Conservation (phyloP, 306 rosid species). For the Cucurbita pepo region DNA sequence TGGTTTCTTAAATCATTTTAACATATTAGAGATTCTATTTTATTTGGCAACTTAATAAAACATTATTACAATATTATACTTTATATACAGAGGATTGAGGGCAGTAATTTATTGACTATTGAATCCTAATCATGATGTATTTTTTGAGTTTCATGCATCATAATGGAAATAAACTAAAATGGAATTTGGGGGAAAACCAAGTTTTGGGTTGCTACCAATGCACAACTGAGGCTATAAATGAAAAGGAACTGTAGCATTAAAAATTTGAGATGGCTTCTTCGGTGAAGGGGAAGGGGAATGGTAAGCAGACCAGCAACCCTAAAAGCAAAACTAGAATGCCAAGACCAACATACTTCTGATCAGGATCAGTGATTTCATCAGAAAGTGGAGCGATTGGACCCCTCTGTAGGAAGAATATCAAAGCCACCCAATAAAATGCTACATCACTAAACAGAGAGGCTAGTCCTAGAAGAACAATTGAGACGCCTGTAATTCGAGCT, state of each 20-base stretch:
- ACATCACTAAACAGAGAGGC: constrained; percentile 73
- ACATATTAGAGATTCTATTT: background rate
- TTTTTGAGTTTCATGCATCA: background rate
- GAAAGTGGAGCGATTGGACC: constrained; percentile 95
- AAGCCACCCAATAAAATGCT: constrained; percentile 91
- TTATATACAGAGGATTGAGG: background rate
- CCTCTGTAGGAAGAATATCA: constrained; percentile 81
- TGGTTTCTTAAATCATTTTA: background rate
- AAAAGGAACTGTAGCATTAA: constrained; percentile 13
- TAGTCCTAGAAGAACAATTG: constrained; percentile 65
- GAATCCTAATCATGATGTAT: background rate
- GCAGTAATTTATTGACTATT: background rate
- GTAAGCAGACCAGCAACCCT: constrained; percentile 89
- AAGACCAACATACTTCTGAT: constrained; percentile 53
- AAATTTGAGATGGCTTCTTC: constrained; percentile 44
- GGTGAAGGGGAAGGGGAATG: constrained; percentile 81
- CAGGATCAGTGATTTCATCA: constrained; percentile 83
- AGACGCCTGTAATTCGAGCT: constrained; percentile 52
- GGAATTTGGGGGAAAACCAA: background rate
- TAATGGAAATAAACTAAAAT: background rate
- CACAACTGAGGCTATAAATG: background rate
- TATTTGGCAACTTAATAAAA: background rate
- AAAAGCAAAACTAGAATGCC: constrained; percentile 67
- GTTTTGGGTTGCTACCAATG: background rate
- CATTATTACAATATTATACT: background rate